Evolutionary conservation across 768 basidiomycete genomes (phyloP).

Genomic region (Asterophora parasitica): DNA sequence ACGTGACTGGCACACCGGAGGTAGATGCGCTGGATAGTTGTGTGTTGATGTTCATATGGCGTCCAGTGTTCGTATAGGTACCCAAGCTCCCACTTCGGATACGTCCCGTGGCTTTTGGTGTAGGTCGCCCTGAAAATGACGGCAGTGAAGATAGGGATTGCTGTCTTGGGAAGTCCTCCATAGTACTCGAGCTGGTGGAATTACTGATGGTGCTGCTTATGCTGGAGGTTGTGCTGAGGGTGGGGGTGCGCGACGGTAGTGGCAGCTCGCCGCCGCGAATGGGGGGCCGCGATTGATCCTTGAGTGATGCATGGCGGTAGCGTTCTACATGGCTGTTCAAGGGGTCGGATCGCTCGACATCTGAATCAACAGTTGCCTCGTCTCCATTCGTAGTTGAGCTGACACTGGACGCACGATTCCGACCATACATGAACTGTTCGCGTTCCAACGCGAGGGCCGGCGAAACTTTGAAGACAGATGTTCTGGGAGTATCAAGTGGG

Average conservation of each 20-base stretch:
- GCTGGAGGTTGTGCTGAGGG: conserved; percentile 33
- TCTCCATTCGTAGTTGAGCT: conserved; percentile 41
- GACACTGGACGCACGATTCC: conserved; percentile 53
- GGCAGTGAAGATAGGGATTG: conserved; percentile 35
- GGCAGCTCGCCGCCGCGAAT: conserved; percentile 57
- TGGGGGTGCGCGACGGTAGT: conserved; percentile 52
- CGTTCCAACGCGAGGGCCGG: conserved; percentile 12
- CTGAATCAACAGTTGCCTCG: conserved; percentile 42
- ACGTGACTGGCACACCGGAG: conserved; percentile 37
- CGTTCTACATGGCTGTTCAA: conserved; percentile 36
- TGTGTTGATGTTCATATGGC: conserved; percentile 33
- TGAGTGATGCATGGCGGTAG: conserved; percentile 44
- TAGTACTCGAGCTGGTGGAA: conserved; percentile 30
- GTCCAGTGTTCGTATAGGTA: conserved; percentile 33
- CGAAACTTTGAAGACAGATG: conserved; percentile 17
- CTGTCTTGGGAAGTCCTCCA: conserved; percentile 35
- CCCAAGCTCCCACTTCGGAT: conserved; percentile 61
- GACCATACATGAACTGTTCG: conserved; percentile 29
- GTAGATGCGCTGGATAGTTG: conserved; percentile 22
- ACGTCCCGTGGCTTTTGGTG: conserved; percentile 31
- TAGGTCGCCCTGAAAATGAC: conserved; percentile 25
- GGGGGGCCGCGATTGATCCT: conserved; percentile 37
- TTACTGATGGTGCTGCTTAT: conserved; percentile 32
- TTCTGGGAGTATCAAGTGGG: conserved; percentile 29
- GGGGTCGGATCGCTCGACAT: conserved; percentile 49